phyloP scores from a whole-genome alignment of 768 basidiomycete species.

The Nevesoporus exiguus region DNA sequence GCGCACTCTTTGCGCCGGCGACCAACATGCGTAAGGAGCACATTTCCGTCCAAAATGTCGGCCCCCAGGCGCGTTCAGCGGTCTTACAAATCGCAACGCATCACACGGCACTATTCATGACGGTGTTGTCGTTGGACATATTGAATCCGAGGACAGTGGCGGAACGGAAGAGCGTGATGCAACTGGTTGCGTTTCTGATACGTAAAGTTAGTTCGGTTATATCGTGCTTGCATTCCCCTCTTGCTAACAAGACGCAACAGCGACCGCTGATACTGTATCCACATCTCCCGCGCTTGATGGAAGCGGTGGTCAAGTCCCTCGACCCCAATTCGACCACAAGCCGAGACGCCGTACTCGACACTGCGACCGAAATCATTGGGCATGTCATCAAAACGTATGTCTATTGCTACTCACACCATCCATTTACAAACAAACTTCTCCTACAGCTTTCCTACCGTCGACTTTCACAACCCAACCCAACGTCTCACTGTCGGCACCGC shows the following conservation, averaged over 20 bases:
- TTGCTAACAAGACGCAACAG: conserved; percentile 34
- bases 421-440: background rate
- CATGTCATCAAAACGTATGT: conserved; percentile 90
- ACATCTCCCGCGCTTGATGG: conserved; percentile 80
- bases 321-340: conserved; percentile 81
- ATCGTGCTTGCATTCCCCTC: too few relatives aligned
- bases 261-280: conserved; percentile 83
- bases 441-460: conserved; percentile 83
- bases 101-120: conserved; percentile 91
- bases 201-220: conserved; percentile 58
- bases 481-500: conserved; percentile 89
- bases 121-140: conserved; percentile 87
- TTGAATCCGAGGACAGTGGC: conserved; percentile 69
- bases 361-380: conserved; percentile 91
- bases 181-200: conserved; percentile 89
- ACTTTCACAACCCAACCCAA: conserved; percentile 86
- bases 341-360: conserved; percentile 82
- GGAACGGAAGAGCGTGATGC: conserved; percentile 85
- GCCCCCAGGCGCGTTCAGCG: conserved; percentile 76
- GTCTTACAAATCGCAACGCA: conserved; percentile 80
- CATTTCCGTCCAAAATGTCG: conserved; percentile 63
- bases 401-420: background rate
- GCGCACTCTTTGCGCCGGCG: conserved; percentile 77
- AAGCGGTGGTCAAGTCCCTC: conserved; percentile 93
- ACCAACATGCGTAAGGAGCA: conserved; percentile 70